Evolutionary conservation across 495 filamentous ascomycete genomes (phyloP), one percentile per base, ranked within the genome.

Genomic region (Xylaria castorea): DNA sequence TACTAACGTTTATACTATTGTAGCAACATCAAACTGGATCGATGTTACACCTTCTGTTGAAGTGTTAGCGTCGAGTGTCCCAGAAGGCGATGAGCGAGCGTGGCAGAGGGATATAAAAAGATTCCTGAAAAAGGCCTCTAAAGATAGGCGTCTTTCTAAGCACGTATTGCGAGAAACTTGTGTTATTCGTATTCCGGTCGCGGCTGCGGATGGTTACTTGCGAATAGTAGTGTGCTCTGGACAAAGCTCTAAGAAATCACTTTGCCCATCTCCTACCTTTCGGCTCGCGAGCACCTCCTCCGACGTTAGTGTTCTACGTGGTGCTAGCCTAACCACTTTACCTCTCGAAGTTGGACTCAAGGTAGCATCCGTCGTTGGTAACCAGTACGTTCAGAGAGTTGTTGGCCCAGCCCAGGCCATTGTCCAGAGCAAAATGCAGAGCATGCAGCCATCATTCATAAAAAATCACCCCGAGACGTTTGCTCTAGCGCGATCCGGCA

Each of bases 91-190:
- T 50, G 90, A 92, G 72, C 83, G 90, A 30, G 87, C 86, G 32
- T 91, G 90, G 90, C 88, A 91, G 77, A 82, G 91, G 53, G 91
- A 92, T 74, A 89, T 93, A 63, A 82, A 80, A 30, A 87, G 87
- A 53, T 90, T 91, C 48, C 71, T 76, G 1, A 90, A 88, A 66
- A 89, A 87, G 66, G 81, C 82, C 0, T 61, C 82, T 5, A 76
- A 80, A 1, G 82, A 82, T 5, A 75, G 81, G 5, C 77, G 82
- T 3, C 48, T 78, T 34, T 80, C 85, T 40, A 82, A 78, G 9
- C 90, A 92, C 73, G 67, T 79, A 1, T 73, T 88, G 4, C 84
- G 90, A 11, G 88, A 92, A 74, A 92, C 91, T 0, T 86, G 85
- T 9, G 85, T 92, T 9, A 81, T 91, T 4, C 83, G 90, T 6